Conservation (phyloP, 257 asterid genomes). For the Solanum etuberosum region DNA sequence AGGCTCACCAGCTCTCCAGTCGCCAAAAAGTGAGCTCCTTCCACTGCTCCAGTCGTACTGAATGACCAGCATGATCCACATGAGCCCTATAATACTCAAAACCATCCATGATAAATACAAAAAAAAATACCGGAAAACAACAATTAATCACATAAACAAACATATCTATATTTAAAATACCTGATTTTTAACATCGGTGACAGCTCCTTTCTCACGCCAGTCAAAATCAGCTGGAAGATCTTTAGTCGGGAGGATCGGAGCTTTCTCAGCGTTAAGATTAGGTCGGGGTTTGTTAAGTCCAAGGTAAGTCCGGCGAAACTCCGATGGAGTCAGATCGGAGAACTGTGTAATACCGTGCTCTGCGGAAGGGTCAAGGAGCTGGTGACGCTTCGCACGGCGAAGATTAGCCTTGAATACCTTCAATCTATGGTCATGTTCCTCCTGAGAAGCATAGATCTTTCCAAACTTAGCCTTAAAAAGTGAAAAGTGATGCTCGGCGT, state of each 20-base stretch:
- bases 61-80: slow-evolving; percentile 99
- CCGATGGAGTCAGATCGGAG: slow-evolving; percentile 68
- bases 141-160: background rate
- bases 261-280: slow-evolving; percentile 51
- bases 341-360: slow-evolving; percentile 78
- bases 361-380: slow-evolving; percentile 74
- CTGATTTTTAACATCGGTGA: slow-evolving; percentile 75
- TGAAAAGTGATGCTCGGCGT: slow-evolving; percentile 71
- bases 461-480: slow-evolving; percentile 47
- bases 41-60: slow-evolving; percentile 77
- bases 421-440: slow-evolving; percentile 73
- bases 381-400: slow-evolving; percentile 66
- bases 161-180: slow-evolving; percentile 10
- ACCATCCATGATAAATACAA: background rate
- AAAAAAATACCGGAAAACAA: background rate
- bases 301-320: slow-evolving; percentile 49
- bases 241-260: slow-evolving; percentile 61
- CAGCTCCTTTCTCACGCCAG: slow-evolving; percentile 91
- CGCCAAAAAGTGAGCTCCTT: slow-evolving; percentile 74
- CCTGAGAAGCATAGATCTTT: slow-evolving; percentile 49
- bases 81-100: slow-evolving; percentile 46
- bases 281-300: slow-evolving; percentile 38
- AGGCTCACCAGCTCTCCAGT: slow-evolving; percentile 84
- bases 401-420: slow-evolving; percentile 65
- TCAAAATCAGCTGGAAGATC: slow-evolving; percentile 64